Evolutionary conservation across 352 stramenopile species (phyloP), one percentile per base, ranked within the genome.

Genomic region (Globisporangium emineosum): DNA sequence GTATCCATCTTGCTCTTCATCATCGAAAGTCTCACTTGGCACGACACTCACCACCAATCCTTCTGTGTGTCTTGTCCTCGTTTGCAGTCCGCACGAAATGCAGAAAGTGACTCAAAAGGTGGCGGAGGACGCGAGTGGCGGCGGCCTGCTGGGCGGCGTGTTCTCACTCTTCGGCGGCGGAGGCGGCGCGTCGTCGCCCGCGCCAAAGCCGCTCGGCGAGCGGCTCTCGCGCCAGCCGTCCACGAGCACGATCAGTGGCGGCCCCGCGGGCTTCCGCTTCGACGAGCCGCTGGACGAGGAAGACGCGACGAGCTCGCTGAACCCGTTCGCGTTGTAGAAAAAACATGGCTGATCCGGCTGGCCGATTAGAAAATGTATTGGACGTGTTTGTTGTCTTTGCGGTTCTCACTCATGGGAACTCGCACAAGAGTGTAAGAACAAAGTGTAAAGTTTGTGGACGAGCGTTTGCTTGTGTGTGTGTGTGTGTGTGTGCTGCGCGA

Each of bases 161-260:
- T 90, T 90, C 45, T 93, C 86, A 5, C 72, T 91, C 25, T 94
- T 91, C 58, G 77, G 81, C 30, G 74, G 72, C 8, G 55, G 62
- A n/a, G 43, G 62, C 62, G 45, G 63, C 67, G 54, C 73, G 5
- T 47, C 75, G 2, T 67, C 81, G 7, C 57, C 70, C 0, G 49
- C 69, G 8, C 78, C 81, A 1, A 93, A 89, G 57, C 71, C 81
- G 9, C 64, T 93, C 52, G 79, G 40, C 40, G 40, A 79, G 21
- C 60, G 56, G 30, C 52, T 68, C 25, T 75, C 82, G 49, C 81
- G 78, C 3, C 51, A 67, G 27, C 73, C 77, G 45, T 73, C 84
- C 25, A 76, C 79, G 35, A 60, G 71, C 37, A 74, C 68, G 5
- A 68, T 53, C 71, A 80, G 57, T 60, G 75, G 65, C 70, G 66